phyloP scores from a whole-genome alignment of 345 rosid species.

The Corchorus capsularis region DNA sequence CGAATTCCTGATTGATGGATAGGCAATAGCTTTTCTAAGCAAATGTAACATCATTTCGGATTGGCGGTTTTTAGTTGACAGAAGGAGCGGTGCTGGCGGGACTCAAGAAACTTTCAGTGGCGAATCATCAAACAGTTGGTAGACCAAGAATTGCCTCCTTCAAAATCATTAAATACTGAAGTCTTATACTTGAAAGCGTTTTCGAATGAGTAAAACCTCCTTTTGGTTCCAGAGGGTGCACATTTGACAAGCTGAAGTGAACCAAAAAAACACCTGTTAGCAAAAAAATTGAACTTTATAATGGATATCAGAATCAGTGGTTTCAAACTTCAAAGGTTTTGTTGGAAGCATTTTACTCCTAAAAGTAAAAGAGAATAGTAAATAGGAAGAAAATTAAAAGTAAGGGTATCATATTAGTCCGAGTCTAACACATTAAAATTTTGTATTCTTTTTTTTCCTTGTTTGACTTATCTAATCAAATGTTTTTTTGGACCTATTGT shows the following conservation, averaged over 20 bases:
- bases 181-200: background rate
- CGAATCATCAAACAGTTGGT: conserved; percentile 41
- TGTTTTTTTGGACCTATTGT: background rate
- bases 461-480: too few species aligned
- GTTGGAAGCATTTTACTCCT: too few species aligned
- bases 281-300: too few species aligned
- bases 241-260: too few species aligned
- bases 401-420: too few species aligned
- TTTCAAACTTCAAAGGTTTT: too few species aligned
- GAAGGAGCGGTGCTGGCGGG: background rate
- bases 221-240: background rate
- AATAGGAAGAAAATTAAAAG: too few species aligned
- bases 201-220: background rate
- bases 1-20: conserved; percentile 11
- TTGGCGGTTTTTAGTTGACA: background rate
- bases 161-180: background rate
- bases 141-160: background rate
- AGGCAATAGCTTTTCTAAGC: conserved; percentile 29
- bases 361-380: too few species aligned
- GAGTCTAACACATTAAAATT: too few species aligned
- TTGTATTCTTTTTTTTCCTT: too few species aligned
- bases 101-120: conserved; percentile 16
- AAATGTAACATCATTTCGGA: conserved; percentile 30
- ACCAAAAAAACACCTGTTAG: too few species aligned
- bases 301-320: too few species aligned